Evolutionary conservation across 1,139 yeast genomes (phyloP), one percentile per base, ranked within the genome.

Genomic region (Debaryomyces coudertii): DNA sequence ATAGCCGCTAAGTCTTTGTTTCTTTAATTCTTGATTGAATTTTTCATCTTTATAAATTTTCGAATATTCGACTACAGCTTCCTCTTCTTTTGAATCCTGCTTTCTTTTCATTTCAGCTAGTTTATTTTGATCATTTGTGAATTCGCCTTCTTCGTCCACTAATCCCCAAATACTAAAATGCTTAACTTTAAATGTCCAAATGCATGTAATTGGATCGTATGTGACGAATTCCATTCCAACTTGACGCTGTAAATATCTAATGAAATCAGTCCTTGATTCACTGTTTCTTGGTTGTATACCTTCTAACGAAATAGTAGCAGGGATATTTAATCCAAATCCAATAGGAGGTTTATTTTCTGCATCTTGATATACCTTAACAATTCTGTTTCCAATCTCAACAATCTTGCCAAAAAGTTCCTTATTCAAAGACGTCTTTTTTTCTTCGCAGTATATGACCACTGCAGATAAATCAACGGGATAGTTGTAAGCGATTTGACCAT

Each of bases 101-200:
- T 60, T 58, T 35, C 69, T 58, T 42, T 70, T 68, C 53, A 66
- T 48, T 11, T 55, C 62, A 12, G 56, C 45, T 33, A 60, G 48
- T 18, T 38, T 16, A 7, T 29, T 18, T 23, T 35, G 20, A 46
- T 57, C 60, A 48, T 66, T 65, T 45, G 56, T 43, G 37, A 68
- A 67, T 47, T 63, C 75, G 30, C 77, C 77, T 36, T 79, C 83
- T 23, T 83, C 87, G 48, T 85, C 90, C 16, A 85, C 77, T 40
- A 93, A 68, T 3, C 98, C 98, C 97, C 97, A 93, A 5, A 87
- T 80, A 68, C 97, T 90, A 59, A 93, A 93, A 69, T 93, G 99
- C 53, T 87, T 83, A 1, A 93, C 98, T 55, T 76, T 80, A 65
- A 90, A 90, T 0, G 87, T 83, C 90, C 93, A 90, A 6, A 79